phyloP scores from a whole-genome alignment of 164 flowering plant species.

The Vitis rotundifolia region DNA sequence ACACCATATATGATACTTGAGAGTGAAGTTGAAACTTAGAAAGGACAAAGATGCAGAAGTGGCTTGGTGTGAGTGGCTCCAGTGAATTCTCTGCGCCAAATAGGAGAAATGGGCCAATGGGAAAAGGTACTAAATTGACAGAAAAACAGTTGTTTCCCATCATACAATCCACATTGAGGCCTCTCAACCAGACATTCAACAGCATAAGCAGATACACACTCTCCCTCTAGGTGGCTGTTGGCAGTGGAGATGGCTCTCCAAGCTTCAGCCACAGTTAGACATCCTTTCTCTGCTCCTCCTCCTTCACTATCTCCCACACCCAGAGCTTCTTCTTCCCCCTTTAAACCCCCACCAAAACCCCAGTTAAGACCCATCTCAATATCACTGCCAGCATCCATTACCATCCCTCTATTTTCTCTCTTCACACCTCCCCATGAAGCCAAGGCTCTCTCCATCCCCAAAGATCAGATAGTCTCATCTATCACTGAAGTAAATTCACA shows the following conservation, averaged over 20 bases:
- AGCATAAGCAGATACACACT: not conserved
- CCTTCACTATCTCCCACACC: slow-evolving; percentile 20
- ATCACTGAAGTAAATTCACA: slow-evolving; percentile 50
- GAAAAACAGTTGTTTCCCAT: slow-evolving; percentile 12
- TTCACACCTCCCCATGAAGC: slow-evolving; percentile 55
- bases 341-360: slow-evolving; percentile 18
- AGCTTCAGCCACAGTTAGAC: slow-evolving; percentile 52
- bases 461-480: slow-evolving; percentile 77
- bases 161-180: slow-evolving; percentile 8
- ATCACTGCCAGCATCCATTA: slow-evolving; percentile 42
- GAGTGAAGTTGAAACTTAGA: too few relatives aligned
- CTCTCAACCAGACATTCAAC: not conserved
- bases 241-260: slow-evolving; percentile 56
- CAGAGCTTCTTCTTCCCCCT: slow-evolving; percentile 9
- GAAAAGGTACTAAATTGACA: too few relatives aligned
- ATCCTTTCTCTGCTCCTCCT: slow-evolving; percentile 30
- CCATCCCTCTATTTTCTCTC: slow-evolving; percentile 54
- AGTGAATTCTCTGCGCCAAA: too few relatives aligned
- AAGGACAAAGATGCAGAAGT: too few relatives aligned
- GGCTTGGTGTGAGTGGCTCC: too few relatives aligned
- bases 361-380: slow-evolving; percentile 32
- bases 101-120: too few relatives aligned
- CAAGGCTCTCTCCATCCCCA: slow-evolving; percentile 58
- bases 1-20: too few relatives aligned
- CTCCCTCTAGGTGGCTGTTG: slow-evolving; percentile 6